Evolutionary conservation across 2,329 filamentous ascomycete species (phyloP), one percentile per base, ranked within the genome.

Genomic region (Tolypocladium ophioglossoides): DNA sequence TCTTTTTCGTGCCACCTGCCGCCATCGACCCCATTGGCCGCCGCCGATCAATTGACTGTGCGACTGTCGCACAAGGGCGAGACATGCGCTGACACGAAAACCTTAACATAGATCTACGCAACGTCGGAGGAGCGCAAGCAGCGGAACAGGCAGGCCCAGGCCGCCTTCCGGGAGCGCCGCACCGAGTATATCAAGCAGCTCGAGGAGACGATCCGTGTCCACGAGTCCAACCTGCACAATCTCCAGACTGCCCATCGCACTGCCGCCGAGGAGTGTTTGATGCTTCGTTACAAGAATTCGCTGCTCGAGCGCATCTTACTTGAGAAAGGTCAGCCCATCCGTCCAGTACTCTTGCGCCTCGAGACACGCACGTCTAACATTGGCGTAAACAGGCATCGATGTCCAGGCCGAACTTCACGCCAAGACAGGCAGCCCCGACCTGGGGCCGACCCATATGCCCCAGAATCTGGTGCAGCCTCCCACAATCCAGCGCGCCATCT

Each of bases 101-200:
- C 44, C 27, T 44, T 27, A 32, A 51, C 40, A 44, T 55, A 96
- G 92, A 96, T 96, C 60, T 99, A 99, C 79, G 94, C 94, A 53
- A 99, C 94, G 38, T 97, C 94, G 12, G 94, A 99, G 72, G 94
- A 99, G 74, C 86, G 94, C 66, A 97, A 99, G 76, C 94, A 97
- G 74, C 84, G 94, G 61, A 99, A 99, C 69, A 80, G 94, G 63
- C 94, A 97, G 75, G 94, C 94, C 50, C 94, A 99, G 74, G 94
- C 94, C 54, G 94, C 94, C 55, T 99, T 99, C 67, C 86, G 94
- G 63, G 94, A 99, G 74, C 87, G 94, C 61, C 86, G 94, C 56
- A 97, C 92, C 54, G 94, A 99, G 76, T 99, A 99, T 72, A 99
- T 99, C 76, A 97, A 97, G 76, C 94, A 99, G 72, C 82, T 99